A percentile compares a stretch with the other conserved stretches of the same genome.
phyloP scores from a whole-genome alignment of 768 basidiomycete genomes.

The Tylopilus sp. region DNA sequence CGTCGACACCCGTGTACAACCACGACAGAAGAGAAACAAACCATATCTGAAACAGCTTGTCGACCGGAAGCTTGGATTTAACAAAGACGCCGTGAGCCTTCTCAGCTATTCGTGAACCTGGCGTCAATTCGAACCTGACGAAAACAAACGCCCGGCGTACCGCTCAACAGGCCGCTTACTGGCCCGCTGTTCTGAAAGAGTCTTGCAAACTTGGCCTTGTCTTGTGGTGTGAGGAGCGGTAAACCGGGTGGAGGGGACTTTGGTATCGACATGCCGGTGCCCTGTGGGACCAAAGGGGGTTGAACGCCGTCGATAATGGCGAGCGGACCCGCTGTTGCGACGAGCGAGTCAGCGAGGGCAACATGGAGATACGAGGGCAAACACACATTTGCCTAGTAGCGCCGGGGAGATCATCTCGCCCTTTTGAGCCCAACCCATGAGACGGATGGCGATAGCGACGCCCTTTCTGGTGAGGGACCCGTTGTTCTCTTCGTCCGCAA shows the following conservation, averaged over 20 bases:
- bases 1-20: not conserved
- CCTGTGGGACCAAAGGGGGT: slow-evolving; percentile 50
- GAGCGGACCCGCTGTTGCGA: slow-evolving; percentile 69
- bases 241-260: slow-evolving; percentile 57
- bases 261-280: slow-evolving; percentile 52
- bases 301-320: slow-evolving; percentile 73
- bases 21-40: slow-evolving; percentile 32
- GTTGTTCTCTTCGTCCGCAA: slow-evolving; percentile 91
- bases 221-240: slow-evolving; percentile 72
- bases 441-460: slow-evolving; percentile 81
- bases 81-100: slow-evolving; percentile 89
- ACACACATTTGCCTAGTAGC: slow-evolving; percentile 69
- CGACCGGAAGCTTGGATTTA: slow-evolving; percentile 83
- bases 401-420: slow-evolving; percentile 66
- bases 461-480: slow-evolving; percentile 89
- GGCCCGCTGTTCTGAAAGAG: slow-evolving; percentile 75
- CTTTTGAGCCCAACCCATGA: slow-evolving; percentile 92
- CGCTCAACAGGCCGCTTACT: slow-evolving; percentile 70
- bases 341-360: slow-evolving; percentile 10
- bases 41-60: slow-evolving; percentile 93
- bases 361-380: not conserved
- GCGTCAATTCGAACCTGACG: not conserved
- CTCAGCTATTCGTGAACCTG: slow-evolving; percentile 45
- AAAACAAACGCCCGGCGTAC: slow-evolving; percentile 40
- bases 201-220: slow-evolving; percentile 78